Conservation (phyloP, 2,329 filamentous ascomycete genomes). For the Xylariaceae sp. region DNA sequence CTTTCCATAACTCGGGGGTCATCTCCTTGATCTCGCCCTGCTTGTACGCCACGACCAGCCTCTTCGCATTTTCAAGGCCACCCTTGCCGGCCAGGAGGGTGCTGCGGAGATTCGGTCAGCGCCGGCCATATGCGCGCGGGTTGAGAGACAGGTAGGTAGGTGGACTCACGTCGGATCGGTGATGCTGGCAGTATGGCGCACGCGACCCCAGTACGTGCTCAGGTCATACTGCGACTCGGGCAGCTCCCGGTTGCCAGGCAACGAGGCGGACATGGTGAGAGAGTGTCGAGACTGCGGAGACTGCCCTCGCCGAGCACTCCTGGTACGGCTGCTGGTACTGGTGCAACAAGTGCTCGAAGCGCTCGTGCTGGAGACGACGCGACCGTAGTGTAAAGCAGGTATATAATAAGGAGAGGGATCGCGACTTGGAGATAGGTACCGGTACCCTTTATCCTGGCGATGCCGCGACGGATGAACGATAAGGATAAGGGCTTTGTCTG, state of each 20-base stretch:
- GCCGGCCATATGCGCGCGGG: conserved; percentile 16
- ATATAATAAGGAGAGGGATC: too few relatives aligned
- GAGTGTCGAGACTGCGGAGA: too few relatives aligned
- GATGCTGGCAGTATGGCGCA: conserved; percentile 82
- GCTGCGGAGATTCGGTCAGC: conserved; percentile 44
- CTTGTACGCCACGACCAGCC: conserved; percentile 79
- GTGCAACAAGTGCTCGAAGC: too few relatives aligned
- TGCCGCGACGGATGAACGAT: too few relatives aligned
- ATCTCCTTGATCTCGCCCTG: conserved; percentile 72
- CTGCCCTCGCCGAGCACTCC: conserved; percentile 15
- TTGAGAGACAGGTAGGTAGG: conserved; percentile 12
- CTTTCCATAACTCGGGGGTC: conserved; percentile 87
- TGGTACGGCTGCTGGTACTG: background rate
- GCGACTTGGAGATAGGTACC: too few relatives aligned
- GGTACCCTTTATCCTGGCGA: too few relatives aligned
- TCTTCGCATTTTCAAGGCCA: conserved; percentile 82
- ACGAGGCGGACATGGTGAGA: conserved; percentile 57
- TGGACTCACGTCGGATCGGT: conserved; percentile 86
- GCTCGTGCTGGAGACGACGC: background rate
- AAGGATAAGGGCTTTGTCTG: background rate
- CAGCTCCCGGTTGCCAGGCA: conserved; percentile 70
- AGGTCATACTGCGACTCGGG: conserved; percentile 91
- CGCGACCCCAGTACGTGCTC: conserved; percentile 89
- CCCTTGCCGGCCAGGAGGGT: conserved; percentile 76
- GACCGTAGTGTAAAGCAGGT: too few relatives aligned